phyloP scores from a whole-genome alignment of 192 early-diverging fungal genomes.

The Coemansia sp. region DNA sequence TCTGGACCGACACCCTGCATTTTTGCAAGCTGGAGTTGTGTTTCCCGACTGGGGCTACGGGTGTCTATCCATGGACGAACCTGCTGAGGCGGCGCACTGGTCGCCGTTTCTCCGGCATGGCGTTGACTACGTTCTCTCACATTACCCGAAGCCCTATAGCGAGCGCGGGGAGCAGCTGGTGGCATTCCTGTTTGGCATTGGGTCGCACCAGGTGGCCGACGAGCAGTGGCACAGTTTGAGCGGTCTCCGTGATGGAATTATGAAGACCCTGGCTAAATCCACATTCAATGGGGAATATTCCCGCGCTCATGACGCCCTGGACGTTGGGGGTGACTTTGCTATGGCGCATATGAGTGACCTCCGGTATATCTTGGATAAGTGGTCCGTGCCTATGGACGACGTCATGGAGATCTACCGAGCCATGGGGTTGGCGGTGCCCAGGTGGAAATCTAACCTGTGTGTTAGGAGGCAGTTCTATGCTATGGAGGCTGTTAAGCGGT shows the following conservation, averaged over 20 bases:
- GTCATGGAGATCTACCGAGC: conserved; percentile 34
- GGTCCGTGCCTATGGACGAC: conserved; percentile 45
- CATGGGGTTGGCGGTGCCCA: conserved; percentile 27
- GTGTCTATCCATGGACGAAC: conserved; percentile 48
- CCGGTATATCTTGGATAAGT: conserved; percentile 30
- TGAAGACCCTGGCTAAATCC: conserved; percentile 41
- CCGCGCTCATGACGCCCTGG: conserved; percentile 45
- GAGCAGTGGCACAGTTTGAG: conserved; percentile 54
- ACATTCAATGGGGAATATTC: conserved; percentile 41
- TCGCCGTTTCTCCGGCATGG: conserved; percentile 48
- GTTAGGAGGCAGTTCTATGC: conserved; percentile 47
- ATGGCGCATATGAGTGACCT: conserved; percentile 48
- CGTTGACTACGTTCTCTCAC: conserved; percentile 9
- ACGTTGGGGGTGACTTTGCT: conserved; percentile 54
- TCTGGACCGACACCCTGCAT: conserved; percentile 32
- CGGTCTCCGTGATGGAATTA: conserved; percentile 44
- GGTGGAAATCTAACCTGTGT: conserved; percentile 35
- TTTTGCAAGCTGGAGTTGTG: conserved; percentile 41
- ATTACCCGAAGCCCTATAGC: conserved; percentile 23
- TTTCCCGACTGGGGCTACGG: conserved; percentile 58
- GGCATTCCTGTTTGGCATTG: conserved; percentile 49
- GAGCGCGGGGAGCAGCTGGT: conserved; percentile 30
- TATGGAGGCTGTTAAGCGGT: conserved; percentile 54
- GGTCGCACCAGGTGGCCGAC: conserved; percentile 51
- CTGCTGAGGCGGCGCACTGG: conserved; percentile 53